Conservation (phyloP, 306 rosid species). For the Sophora flavescens region DNA sequence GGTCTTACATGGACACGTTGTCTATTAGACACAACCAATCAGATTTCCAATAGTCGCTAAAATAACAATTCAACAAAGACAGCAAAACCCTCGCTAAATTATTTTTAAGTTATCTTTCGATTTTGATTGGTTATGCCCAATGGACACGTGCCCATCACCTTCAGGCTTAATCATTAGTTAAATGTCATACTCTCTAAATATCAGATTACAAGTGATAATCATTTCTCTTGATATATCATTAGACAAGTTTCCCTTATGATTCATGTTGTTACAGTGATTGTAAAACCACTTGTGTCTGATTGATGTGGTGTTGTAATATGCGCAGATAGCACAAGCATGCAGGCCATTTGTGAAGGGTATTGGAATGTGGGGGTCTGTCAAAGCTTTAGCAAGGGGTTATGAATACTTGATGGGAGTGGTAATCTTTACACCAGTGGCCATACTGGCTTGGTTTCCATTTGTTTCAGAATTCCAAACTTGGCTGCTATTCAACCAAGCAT, state of each 20-base stretch:
- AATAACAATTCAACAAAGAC: no score
- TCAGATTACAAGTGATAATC: slow-evolving; percentile 5
- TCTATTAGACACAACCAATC: no score
- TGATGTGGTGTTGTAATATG: slow-evolving; percentile 34
- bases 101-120: background rate
- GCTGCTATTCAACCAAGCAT: slow-evolving; percentile 95
- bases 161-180: slow-evolving; percentile 24
- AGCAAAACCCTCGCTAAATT: no score
- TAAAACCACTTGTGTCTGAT: slow-evolving; percentile 36
- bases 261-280: slow-evolving; percentile 4
- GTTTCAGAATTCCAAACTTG: slow-evolving; percentile 96
- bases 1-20: no score
- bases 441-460: slow-evolving; percentile 95
- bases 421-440: slow-evolving; percentile 80
- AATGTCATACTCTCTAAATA: background rate
- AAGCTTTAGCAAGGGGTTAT: slow-evolving; percentile 85
- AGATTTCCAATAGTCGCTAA: no score
- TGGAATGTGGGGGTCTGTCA: slow-evolving; percentile 95
- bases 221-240: background rate
- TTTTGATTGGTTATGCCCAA: slow-evolving; percentile 1
- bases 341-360: slow-evolving; percentile 73
- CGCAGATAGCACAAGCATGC: slow-evolving; percentile 85
- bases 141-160: no score
- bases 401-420: slow-evolving; percentile 91
- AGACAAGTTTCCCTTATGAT: slow-evolving; percentile 2